Base-by-base conservation (phyloP, 1,284 basidiomycete species). In the Afroboletus lepidellus region DNA sequence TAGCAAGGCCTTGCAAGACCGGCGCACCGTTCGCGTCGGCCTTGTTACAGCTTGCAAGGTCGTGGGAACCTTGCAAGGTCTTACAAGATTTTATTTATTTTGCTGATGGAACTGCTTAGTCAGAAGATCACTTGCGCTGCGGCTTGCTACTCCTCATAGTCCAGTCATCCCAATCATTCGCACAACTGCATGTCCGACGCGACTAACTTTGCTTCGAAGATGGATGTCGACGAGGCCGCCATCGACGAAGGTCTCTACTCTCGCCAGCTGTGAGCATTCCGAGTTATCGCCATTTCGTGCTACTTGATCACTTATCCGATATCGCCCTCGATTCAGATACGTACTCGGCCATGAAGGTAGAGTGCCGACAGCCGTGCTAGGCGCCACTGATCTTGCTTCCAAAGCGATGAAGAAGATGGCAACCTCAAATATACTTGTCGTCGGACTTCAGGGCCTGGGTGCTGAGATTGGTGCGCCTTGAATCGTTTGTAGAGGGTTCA, bases 361-460 rank as follows among this genome's bases (percentile, higher is more conserved):
- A 41, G 36, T 23, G 27, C 25, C 41, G 30, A 5, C 16, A 16
- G 9, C 46, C 21, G 24, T 21, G 52, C 42, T 51, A 41, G 21
- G 55, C 9, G 5, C 52, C 27, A 18, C 48, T 57, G 25, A 61
- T 27, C 5, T 32, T 37, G 3, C 23, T 39, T 41, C 25, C 23
- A 24, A 66, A 94, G 96, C 96, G 41, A 99, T 99, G 97, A 98
- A 98, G 80, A 90, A 89, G 69, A 99, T 99, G 97, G 96, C 97
- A 8, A 80, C 83, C 25, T 98, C 95, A 51, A 97, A 98, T 69
- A 91, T 99, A 43, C 84, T 99, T 57, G 86, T 99, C 60, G 88
- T 98, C 41, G 97, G 97, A 29, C 74, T 96, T 70, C 89, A 90
- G 60, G 97, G 97, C 57, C 77, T 99, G 54, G 97, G 97, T 54